Percentiles rank a stretch among this genome's conserved stretches.
These are phyloP conservation scores for Nigrospora osmanthi DNA, from an alignment of 2,329 filamentous ascomycete species.

Conservation along the genomic window DNA sequence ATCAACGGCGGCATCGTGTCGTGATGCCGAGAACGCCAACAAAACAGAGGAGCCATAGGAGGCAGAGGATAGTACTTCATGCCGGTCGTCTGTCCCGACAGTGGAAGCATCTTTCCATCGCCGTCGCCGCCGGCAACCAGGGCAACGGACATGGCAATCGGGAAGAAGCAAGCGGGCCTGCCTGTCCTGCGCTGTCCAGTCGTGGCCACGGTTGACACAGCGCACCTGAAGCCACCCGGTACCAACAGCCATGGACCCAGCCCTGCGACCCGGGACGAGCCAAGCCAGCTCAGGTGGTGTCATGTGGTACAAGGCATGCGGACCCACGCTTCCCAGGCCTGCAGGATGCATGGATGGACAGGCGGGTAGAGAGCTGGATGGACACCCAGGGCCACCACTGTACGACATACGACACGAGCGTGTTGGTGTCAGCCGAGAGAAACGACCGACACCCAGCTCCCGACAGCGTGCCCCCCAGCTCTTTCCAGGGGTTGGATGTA, in stretches of 20 bases:
- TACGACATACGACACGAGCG: not conserved
- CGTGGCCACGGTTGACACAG: not conserved
- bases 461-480: not conserved
- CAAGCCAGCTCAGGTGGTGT: not conserved
- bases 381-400: no score
- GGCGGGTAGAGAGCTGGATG: no score
- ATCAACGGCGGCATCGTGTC: constrained; percentile 19
- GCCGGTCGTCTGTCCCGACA: not conserved
- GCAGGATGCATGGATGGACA: not conserved
- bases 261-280: not conserved
- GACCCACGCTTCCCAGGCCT: not conserved
- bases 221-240: no score
- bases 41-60: no score
- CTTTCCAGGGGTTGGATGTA: not conserved
- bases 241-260: not conserved
- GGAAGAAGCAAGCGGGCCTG: not conserved
- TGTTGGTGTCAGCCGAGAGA: not conserved
- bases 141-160: not conserved
- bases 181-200: not conserved
- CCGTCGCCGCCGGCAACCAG: not conserved
- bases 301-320: not conserved
- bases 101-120: not conserved
- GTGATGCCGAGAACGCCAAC: not conserved
- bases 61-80: not conserved
- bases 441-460: not conserved